Conservation (phyloP, 163 green algal species). For the Chlorella variabilis region DNA sequence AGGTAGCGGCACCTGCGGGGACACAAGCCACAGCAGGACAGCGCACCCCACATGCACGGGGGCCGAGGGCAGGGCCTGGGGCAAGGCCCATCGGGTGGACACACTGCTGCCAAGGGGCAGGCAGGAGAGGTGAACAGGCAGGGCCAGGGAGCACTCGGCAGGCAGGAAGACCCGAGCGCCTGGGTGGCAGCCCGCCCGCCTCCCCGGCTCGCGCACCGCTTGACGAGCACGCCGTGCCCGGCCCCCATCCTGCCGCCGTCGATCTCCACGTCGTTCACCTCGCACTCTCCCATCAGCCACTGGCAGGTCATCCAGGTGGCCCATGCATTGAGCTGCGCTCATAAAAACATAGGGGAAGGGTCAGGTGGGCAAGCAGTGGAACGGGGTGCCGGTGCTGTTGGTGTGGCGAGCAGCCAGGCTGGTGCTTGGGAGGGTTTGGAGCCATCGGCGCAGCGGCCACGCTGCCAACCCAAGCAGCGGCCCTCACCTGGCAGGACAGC, state of each 20-base stretch:
- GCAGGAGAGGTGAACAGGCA: too few relatives aligned
- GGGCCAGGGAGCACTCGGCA: too few relatives aligned
- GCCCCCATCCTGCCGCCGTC: conserved; percentile 60
- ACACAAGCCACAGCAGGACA: too few relatives aligned
- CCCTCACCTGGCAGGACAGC: conserved; percentile 58
- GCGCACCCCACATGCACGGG: too few relatives aligned
- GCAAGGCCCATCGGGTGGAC: background rate
- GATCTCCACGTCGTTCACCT: conserved; percentile 88
- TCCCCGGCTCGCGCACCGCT: conserved; percentile 72
- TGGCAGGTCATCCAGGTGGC: conserved; percentile 87
- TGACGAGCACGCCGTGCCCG: conserved; percentile 82
- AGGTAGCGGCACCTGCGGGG: conserved; percentile 81
- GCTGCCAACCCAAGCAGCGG: too few relatives aligned
- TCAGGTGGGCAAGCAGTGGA: background rate
- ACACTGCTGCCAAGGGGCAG: too few relatives aligned
- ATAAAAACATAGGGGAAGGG: too few relatives aligned
- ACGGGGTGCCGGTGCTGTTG: too few relatives aligned
- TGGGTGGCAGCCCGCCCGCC: too few relatives aligned
- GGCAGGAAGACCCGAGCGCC: too few relatives aligned
- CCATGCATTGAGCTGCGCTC: conserved; percentile 77
- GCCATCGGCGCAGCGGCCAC: too few relatives aligned
- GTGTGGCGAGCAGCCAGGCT: background rate
- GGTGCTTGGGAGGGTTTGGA: too few relatives aligned
- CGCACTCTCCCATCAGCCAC: conserved; percentile 91
- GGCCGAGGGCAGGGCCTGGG: background rate